Percentiles rank a stretch among this genome's conserved stretches.
phyloP scores from a whole-genome alignment of 345 rosid genomes.

The Brassica rapa region DNA sequence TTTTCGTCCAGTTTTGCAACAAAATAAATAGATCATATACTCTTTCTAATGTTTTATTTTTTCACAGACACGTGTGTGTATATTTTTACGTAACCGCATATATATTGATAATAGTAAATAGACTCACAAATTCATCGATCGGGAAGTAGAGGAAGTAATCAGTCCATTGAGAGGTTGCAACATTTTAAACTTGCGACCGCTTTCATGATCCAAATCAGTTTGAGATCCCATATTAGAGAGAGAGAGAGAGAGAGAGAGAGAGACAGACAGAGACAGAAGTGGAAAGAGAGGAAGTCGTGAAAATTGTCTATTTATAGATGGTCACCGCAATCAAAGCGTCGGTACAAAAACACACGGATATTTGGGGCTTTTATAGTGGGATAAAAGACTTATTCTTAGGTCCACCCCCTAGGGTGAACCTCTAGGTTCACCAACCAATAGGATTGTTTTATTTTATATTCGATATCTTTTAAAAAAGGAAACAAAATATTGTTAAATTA shows the following conservation, averaged over 20 bases:
- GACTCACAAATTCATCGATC: not conserved
- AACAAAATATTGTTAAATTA: too few species aligned
- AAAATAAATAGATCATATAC: not conserved
- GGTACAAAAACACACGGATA: not conserved
- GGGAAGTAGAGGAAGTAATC: not conserved
- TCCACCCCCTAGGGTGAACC: too few species aligned
- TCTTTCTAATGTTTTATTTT: not conserved
- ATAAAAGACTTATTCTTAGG: too few species aligned
- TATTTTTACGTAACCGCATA: not conserved
- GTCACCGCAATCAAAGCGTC: not conserved
- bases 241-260: not conserved
- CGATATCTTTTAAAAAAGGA: too few species aligned
- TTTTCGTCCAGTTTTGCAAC: not conserved
- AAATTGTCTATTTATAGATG: not conserved
- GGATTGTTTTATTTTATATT: too few species aligned
- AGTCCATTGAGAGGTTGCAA: not conserved
- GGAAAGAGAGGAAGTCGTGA: not conserved
- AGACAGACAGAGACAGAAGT: not conserved
- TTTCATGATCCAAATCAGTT: not conserved
- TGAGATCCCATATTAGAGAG: not conserved
- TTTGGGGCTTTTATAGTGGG: too few species aligned
- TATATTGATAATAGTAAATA: not conserved
- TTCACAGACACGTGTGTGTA: not conserved
- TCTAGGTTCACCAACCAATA: too few species aligned
- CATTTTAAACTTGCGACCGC: not conserved